These are phyloP conservation scores for Malassezia dermatis DNA, from an alignment of 1,284 basidiomycete genomes.

Conservation along the genomic window DNA sequence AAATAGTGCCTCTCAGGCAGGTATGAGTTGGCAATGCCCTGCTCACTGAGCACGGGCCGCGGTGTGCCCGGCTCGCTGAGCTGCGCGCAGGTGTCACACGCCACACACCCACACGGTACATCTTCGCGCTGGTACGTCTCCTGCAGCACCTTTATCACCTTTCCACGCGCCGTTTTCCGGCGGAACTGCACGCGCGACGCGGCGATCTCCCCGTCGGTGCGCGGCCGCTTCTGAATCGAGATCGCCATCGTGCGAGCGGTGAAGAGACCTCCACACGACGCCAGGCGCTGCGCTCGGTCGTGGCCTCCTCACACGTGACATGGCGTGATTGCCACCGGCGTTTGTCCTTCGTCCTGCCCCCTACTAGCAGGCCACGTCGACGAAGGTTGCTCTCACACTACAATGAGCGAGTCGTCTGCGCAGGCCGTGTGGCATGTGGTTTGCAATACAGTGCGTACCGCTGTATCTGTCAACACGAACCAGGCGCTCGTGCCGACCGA, in stretches of 20 bases:
- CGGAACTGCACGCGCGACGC: conserved; percentile 36
- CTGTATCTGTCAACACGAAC: neutral
- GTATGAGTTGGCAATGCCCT: conserved; percentile 25
- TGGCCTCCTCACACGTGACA: neutral
- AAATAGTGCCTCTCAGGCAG: conserved; percentile 58
- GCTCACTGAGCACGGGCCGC: conserved; percentile 47
- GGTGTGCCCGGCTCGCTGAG: conserved; percentile 48
- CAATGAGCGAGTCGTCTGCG: conserved; percentile 13
- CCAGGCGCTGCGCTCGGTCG: neutral
- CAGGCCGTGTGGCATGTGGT: conserved; percentile 15
- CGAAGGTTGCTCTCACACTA: neutral
- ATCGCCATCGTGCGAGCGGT: conserved; percentile 24
- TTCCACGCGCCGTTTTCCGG: conserved; percentile 77
- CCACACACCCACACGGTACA: conserved; percentile 74
- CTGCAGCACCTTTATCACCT: conserved; percentile 87
- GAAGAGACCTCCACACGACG: neutral
- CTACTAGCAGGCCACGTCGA: neutral
- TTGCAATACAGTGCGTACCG: neutral
- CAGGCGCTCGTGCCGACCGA: neutral
- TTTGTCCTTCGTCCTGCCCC: neutral
- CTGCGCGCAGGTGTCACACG: conserved; percentile 55
- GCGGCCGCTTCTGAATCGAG: conserved; percentile 40
- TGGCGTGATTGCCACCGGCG: conserved; percentile 9
- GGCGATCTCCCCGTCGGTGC: conserved; percentile 24
- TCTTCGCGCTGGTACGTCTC: conserved; percentile 90